Conservation (phyloP, 2,329 filamentous ascomycete species). For the Gyromitra esculenta region DNA sequence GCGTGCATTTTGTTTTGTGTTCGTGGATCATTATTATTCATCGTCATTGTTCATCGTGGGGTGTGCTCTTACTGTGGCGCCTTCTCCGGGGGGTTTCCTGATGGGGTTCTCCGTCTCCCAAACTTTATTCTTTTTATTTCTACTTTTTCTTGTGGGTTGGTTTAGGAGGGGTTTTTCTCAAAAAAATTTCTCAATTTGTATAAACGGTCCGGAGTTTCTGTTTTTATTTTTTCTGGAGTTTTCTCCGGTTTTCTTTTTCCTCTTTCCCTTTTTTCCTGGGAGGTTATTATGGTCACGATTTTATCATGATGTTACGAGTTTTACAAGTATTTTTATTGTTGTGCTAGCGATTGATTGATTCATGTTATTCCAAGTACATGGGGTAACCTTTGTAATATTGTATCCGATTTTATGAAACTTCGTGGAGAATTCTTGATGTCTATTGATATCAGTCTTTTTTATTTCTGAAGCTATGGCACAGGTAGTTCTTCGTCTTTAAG, state of each 20-base stretch:
- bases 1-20: constrained; percentile 38
- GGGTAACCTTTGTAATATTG: constrained; percentile 31
- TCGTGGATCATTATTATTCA: constrained; percentile 13
- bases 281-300: not conserved
- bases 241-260: not conserved
- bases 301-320: constrained; percentile 36
- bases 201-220: constrained; percentile 38
- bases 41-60: not conserved
- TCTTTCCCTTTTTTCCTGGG: constrained; percentile 20
- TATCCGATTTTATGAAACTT: constrained; percentile 9
- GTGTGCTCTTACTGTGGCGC: not conserved
- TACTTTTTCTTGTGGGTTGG: constrained; percentile 24
- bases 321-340: constrained; percentile 25
- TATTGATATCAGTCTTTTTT: not conserved
- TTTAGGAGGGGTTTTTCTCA: constrained; percentile 34
- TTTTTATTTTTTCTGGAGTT: constrained; percentile 18
- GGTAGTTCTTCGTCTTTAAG: not conserved
- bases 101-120: constrained; percentile 13
- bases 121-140: constrained; percentile 2
- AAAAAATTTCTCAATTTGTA: constrained; percentile 29
- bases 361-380: constrained; percentile 8
- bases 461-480: not conserved
- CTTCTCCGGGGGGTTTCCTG: not conserved
- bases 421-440: not conserved
- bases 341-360: constrained; percentile 1